Base-by-base conservation (phyloP, 2,329 filamentous ascomycete genomes). In the Pyrenophora seminiperda region DNA sequence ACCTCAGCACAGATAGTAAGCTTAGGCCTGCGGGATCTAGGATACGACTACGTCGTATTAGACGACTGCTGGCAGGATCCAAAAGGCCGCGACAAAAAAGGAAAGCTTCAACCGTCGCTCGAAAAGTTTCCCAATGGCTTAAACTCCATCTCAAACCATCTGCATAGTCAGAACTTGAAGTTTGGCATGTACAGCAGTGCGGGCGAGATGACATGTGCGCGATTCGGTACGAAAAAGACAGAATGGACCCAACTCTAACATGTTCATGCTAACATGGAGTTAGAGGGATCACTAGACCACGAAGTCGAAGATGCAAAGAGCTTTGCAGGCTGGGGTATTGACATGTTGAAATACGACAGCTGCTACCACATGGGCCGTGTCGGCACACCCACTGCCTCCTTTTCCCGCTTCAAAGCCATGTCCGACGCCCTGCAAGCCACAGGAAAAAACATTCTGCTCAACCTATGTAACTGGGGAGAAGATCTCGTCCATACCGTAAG, bases 121-220 rank as follows among this genome's bases (percentile, higher is more conserved):
- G 85, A 58, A 81, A 85, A 3, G 65, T 88, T 87, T 50, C 84
- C 85, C 0, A 71, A 77, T 14, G 85, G 84, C 0, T 84, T 88
- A 52, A 75, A 75, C 7, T 76, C 78, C 0, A 66, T 81, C 1
- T 83, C 82, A 1, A 69, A 79, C 18, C 56, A 59, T 31, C 53
- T 69, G 4, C 65, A 69, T 33, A 34, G 44, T 34, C 55, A 59
- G 54, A 83, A 82, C 2, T 61, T 88, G 36, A 87, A 87, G 63
- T 71, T 86, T 7, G 85, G 85, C 1, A 85, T 88, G 49, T 88
- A 88, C 61, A 80, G 80, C 58, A 80, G 79, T 63, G 81, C 80
- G 0, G 81, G 81, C 33, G 73, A 66, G 11, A 57, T 62, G 50
- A 83, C 81, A 2, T 85, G 83, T 59, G 83, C 77, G 1, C 77